A percentile compares a stretch with the other conserved stretches of the same genome.
phyloP scores from a whole-genome alignment of 176 grass and related monocot genomes.

The Phragmites australis region DNA sequence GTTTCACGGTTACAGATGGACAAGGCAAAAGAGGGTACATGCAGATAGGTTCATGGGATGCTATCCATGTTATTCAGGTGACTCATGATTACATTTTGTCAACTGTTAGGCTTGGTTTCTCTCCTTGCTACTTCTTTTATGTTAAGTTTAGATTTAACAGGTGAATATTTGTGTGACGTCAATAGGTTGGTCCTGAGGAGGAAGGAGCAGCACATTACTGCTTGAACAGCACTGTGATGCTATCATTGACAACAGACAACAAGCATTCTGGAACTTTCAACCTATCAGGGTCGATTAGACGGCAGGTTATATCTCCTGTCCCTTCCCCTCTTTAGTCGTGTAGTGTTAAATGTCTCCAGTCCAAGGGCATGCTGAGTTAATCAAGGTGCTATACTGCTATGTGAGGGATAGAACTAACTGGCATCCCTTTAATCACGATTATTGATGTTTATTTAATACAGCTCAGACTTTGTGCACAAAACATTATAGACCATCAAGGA shows the following conservation, averaged over 20 bases:
- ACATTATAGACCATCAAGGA: background rate
- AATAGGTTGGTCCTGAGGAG: conserved; percentile 68
- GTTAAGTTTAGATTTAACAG: background rate
- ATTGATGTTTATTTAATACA: conserved; percentile 14
- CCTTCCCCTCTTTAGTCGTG: background rate
- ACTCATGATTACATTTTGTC: background rate
- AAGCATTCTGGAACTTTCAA: conserved; percentile 90
- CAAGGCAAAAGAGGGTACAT: conserved; percentile 80
- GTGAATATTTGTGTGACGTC: background rate
- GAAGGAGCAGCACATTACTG: conserved; percentile 82
- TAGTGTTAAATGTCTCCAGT: conserved; percentile 22
- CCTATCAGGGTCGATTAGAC: conserved; percentile 90
- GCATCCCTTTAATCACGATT: conserved; percentile 1
- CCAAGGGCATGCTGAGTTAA: background rate
- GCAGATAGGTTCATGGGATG: conserved; percentile 96
- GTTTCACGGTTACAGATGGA: conserved; percentile 61
- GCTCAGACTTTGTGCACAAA: background rate
- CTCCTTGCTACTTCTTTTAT: conserved; percentile 24
- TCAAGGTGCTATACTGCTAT: conserved; percentile 3
- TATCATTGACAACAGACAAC: conserved; percentile 82
- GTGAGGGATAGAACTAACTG: background rate
- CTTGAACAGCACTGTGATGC: conserved; percentile 95
- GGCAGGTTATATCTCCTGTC: conserved; percentile 61
- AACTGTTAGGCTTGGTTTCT: conserved; percentile 24
- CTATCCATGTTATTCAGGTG: conserved; percentile 99